phyloP scores from a whole-genome alignment of 371 early-diverging fungal genomes.

The Circinella minor region DNA sequence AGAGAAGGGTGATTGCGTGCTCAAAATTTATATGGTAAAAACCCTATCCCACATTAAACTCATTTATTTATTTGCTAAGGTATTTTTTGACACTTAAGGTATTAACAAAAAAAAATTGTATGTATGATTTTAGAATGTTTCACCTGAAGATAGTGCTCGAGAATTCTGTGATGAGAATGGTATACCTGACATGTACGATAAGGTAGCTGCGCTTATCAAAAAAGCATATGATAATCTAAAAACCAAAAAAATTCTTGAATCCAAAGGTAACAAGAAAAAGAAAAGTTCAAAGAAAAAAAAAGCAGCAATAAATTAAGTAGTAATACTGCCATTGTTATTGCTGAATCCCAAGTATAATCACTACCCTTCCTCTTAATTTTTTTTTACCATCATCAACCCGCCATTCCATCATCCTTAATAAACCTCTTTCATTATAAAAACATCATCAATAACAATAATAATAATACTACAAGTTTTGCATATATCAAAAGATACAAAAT shows the following conservation, averaged over 20 bases:
- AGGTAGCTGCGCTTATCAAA: neutral
- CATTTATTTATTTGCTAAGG: no score
- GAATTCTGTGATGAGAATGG: neutral
- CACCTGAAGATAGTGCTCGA: neutral
- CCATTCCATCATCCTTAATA: neutral
- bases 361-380: no score
- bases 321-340: no score
- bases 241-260: neutral
- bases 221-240: neutral
- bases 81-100: no score
- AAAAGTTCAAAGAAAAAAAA: neutral
- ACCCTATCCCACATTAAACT: no score
- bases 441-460: no score
- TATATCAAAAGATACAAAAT: neutral
- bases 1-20: no score
- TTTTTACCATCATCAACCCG: neutral
- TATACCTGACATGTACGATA: conserved; percentile 1
- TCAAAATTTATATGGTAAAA: no score
- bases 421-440: neutral
- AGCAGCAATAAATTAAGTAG: neutral
- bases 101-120: no score
- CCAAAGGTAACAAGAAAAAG: neutral
- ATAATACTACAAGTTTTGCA: no score
- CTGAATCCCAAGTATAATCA: no score
- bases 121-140: neutral